Evolutionary conservation across 768 basidiomycete species (phyloP).

Genomic region (Tylopilus vinaceipallidus): DNA sequence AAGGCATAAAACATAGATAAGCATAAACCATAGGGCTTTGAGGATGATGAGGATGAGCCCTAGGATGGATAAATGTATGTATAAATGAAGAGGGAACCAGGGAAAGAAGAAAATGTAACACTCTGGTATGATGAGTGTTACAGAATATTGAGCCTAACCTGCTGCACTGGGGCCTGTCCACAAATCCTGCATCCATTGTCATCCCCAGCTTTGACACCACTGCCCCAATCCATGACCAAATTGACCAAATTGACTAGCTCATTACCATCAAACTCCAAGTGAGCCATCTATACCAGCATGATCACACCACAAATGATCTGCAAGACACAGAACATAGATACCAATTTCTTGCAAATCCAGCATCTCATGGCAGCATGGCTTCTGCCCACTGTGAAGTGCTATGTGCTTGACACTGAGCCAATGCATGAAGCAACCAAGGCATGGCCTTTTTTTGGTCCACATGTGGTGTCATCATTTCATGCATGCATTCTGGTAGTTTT

Average conservation of each 20-base stretch:
- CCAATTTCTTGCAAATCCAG: conserved; percentile 89
- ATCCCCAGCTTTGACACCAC: conserved; percentile 71
- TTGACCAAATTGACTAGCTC: conserved; percentile 93
- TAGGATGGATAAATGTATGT: too few relatives aligned
- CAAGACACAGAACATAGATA: conserved; percentile 78
- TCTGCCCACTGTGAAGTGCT: conserved; percentile 86
- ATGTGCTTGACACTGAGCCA: conserved; percentile 82
- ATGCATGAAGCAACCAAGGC: conserved; percentile 91
- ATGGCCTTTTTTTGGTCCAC: background rate
- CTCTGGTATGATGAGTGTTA: too few relatives aligned
- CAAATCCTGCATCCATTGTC: conserved; percentile 60
- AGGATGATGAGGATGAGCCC: too few relatives aligned
- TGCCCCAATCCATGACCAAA: conserved; percentile 74
- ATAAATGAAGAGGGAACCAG: too few relatives aligned
- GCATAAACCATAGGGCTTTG: too few relatives aligned
- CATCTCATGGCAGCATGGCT: conserved; percentile 76
- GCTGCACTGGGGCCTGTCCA: conserved; percentile 62
- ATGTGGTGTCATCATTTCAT: background rate
- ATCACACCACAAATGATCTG: too few relatives aligned
- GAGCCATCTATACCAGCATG: too few relatives aligned
- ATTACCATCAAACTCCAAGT: conserved; percentile 92
- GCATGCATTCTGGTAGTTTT: conserved; percentile 62
- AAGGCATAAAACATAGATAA: too few relatives aligned
- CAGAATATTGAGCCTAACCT: conserved; percentile 66
- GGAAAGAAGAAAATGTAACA: too few relatives aligned